phyloP scores from a whole-genome alignment of 2,329 filamentous ascomycete genomes.

The Fusarium mundagurra region DNA sequence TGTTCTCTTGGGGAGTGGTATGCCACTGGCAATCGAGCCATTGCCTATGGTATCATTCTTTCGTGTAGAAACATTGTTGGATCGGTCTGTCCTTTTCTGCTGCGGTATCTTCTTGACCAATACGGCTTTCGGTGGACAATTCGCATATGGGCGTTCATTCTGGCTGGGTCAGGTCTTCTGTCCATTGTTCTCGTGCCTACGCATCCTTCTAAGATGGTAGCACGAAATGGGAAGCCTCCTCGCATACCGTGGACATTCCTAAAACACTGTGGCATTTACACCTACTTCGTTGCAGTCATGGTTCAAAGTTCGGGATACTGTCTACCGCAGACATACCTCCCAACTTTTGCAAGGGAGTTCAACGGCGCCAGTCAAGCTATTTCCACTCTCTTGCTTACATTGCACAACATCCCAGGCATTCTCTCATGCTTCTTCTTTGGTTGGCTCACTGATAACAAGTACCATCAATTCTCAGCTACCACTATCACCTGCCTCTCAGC shows the following conservation, averaged over 20 bases:
- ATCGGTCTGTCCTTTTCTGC: not conserved
- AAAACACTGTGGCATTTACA: not conserved
- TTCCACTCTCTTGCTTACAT: not conserved
- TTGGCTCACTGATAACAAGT: not conserved
- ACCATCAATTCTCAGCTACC: not conserved
- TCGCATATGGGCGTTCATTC: not conserved
- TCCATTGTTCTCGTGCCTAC: not conserved
- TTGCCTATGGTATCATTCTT: not conserved
- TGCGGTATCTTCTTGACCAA: not conserved
- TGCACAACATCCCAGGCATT: not conserved
- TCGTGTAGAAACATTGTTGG: not conserved
- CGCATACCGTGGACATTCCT: not conserved
- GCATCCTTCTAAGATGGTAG: not conserved
- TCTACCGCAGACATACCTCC: not conserved
- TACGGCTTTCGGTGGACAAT: not conserved
- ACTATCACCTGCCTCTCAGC: not conserved
- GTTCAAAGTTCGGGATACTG: not conserved
- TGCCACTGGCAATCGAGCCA: not conserved
- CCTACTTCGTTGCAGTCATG: not conserved
- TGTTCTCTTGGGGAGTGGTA: not conserved
- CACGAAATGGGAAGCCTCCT: not conserved
- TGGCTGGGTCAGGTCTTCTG: not conserved
- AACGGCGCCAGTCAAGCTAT: not conserved
- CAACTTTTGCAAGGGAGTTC: not conserved
- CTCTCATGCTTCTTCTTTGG: not conserved